These are phyloP conservation scores for Stachybotrys chartarum DNA, from an alignment of 2,329 filamentous ascomycete genomes.

Conservation along the genomic window DNA sequence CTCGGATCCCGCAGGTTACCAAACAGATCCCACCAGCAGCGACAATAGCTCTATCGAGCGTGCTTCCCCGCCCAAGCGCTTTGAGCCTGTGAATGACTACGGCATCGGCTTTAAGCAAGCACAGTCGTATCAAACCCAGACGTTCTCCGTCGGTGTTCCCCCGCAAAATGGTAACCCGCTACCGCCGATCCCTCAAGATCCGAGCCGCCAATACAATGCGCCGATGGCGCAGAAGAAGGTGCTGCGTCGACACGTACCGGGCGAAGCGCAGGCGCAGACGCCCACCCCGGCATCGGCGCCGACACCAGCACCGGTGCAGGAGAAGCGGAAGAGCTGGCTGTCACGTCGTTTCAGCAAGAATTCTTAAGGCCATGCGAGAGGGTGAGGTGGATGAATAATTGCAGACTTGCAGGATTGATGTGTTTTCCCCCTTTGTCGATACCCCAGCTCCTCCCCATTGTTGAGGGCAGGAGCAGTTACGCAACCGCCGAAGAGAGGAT, in stretches of 20 bases:
- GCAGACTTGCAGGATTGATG: slow-evolving; percentile 7
- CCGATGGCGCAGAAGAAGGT: slow-evolving; percentile 21
- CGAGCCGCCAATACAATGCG: slow-evolving; percentile 9
- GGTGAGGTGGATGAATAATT: not conserved
- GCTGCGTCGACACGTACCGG: slow-evolving; percentile 17
- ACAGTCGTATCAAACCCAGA: slow-evolving; percentile 32
- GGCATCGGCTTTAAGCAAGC: slow-evolving; percentile 50
- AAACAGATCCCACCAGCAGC: slow-evolving; percentile 79
- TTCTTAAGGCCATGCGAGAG: not conserved
- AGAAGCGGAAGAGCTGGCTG: slow-evolving; percentile 90
- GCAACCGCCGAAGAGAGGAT: not conserved
- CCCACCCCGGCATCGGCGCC: slow-evolving; percentile 11
- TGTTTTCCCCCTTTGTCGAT: slow-evolving; percentile 1
- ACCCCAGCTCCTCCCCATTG: not conserved
- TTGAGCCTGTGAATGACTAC: slow-evolving; percentile 53
- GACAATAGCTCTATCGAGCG: slow-evolving; percentile 82
- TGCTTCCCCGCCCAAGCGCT: slow-evolving; percentile 47
- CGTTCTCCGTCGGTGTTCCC: slow-evolving; percentile 25
- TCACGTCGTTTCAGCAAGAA: slow-evolving; percentile 70
- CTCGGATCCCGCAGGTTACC: slow-evolving; percentile 70
- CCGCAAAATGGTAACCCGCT: slow-evolving; percentile 14
- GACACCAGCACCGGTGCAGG: slow-evolving; percentile 24
- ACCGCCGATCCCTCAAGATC: slow-evolving; percentile 14
- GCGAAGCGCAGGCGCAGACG: slow-evolving; percentile 17
- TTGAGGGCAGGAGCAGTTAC: not conserved